Base-by-base conservation (phyloP, 2,329 filamentous ascomycete genomes). In the Cryphonectria radicalis region DNA sequence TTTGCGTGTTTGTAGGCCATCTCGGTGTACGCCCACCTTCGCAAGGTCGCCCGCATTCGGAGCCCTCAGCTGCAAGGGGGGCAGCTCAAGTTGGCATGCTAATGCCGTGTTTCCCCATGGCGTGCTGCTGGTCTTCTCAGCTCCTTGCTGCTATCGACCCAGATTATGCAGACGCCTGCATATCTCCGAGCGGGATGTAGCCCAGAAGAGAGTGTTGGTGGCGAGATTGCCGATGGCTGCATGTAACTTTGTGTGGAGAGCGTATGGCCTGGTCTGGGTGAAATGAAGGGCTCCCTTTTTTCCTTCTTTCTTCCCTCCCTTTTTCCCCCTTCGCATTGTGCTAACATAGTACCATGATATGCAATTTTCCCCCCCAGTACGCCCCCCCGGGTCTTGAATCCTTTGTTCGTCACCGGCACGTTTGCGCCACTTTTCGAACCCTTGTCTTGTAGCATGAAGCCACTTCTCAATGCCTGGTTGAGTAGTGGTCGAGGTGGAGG, bases 171-270 rank as follows among this genome's bases (percentile, higher is more conserved):
- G 63, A 28, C 14, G 43, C 63, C 40, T 65, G 43, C 63, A 37
- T 65, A 50, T 50, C 25, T 50, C 63, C 63, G 63, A 50, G 25
- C 63, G 63, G 42, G 63, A 50, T 32, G 57, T 37, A 28, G 63
- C 37, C 60, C 60, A 37, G 60, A 25, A 25, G 35, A 42, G 35
- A 25, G 35, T 28, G 35, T 25, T 1, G n/a, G 55, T 59, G 25
- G 55, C 55, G 55, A 57, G 22, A 62, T 62, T 40, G 35, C 32
- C 22, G 35, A 62, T 40, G 35, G 59, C 17, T 40, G 28, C 55
- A 59, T 59, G 53, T 14, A 28, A 50, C 43, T 50, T 50, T 62
- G 59, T 62, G 59, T 32, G 32, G 59, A 59, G 55, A 11, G 25
- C 13, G 32, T 32, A 14, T 46, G n/a, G 62, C n/a, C 17, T 37